Percentiles rank a stretch among this genome's conserved stretches.
Evolutionary conservation across 345 rosid species (phyloP).

Genomic region (Zanthoxylum bungeanum): DNA sequence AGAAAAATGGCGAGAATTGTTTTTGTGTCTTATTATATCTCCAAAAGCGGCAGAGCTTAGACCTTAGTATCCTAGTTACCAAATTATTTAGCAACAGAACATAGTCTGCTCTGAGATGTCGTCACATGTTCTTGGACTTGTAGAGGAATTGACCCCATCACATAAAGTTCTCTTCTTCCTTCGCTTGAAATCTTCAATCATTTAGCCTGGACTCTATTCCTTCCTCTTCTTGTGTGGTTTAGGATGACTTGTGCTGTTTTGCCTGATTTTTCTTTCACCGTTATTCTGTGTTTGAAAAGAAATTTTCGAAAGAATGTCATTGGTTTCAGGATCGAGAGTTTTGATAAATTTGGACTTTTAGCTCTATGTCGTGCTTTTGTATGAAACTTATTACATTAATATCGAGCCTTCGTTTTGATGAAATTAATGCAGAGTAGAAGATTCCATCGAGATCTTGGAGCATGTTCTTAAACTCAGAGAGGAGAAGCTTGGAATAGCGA

Average conservation of each 20-base stretch:
- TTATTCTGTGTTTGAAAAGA: too few species aligned
- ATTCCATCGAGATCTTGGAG: conserved; percentile 95
- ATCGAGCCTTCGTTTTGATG: neutral
- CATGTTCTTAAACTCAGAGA: conserved; percentile 87
- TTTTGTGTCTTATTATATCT: neutral
- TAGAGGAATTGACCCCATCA: neutral
- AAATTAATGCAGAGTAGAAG: conserved; percentile 68
- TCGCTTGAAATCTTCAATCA: neutral
- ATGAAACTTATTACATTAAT: neutral
- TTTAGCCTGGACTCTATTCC: neutral
- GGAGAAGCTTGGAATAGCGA: conserved; percentile 95
- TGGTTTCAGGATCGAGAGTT: too few species aligned
- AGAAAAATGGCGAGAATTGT: neutral
- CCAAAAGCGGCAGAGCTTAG: too few species aligned
- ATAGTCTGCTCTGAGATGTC: too few species aligned
- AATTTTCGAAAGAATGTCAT: too few species aligned
- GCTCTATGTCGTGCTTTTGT: neutral
- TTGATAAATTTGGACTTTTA: too few species aligned
- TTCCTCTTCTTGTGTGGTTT: neutral
- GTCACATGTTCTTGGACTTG: too few species aligned
- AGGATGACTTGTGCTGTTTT: neutral
- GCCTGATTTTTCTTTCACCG: neutral
- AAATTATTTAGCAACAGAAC: neutral
- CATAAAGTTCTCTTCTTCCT: neutral
- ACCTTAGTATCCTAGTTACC: neutral